Base-by-base conservation (phyloP, 768 basidiomycete genomes). In the Mycena floridula region DNA sequence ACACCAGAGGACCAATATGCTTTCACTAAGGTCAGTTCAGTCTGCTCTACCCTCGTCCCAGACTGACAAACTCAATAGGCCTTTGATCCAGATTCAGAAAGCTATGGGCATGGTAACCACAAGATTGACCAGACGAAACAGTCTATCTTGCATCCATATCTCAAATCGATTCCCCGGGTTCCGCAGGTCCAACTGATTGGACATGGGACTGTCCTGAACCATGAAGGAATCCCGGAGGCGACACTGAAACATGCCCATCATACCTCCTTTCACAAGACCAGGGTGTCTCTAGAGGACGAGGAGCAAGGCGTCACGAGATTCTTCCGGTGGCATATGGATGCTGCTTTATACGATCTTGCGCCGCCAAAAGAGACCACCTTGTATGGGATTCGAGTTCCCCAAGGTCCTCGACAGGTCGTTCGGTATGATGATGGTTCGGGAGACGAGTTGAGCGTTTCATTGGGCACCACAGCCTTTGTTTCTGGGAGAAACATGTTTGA, bases 311-410 rank as follows among this genome's bases (percentile, higher is more conserved):
- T 62, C 38, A 78, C 77, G 5, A 61, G 77, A 23, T 79, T 73
- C 59, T 79, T 77, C 55, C 65, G 77, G 20, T 79, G 77, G 76
- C 78, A 81, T 56, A 79, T 80, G 54, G 79, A 81, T 52, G 77
- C 78, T 0, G 74, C 74, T 6, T 59, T 76, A 15, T 71, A 70
- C 51, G 64, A 68, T 45, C 63, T 71, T 13, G 58, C 60, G 2
- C 70, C 70, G 30, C 79, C 79, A 1, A 72, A 66, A 47, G 77
- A 74, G 9, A 79, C 77, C 3, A 75, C 76, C 3, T 63, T 79
- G 4, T 46, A 52, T 50, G 76, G 72, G 5, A 64, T 79, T 40
- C 55, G 51, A 8, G 72, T 78, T 2, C 78, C 78, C 2, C 37
- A 59, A 35, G 77, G 74, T 9, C 50, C 54, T n/a, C 42, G 44